Evolutionary conservation across 768 basidiomycete species (phyloP).

Genomic region (Tubosaeta sp.): DNA sequence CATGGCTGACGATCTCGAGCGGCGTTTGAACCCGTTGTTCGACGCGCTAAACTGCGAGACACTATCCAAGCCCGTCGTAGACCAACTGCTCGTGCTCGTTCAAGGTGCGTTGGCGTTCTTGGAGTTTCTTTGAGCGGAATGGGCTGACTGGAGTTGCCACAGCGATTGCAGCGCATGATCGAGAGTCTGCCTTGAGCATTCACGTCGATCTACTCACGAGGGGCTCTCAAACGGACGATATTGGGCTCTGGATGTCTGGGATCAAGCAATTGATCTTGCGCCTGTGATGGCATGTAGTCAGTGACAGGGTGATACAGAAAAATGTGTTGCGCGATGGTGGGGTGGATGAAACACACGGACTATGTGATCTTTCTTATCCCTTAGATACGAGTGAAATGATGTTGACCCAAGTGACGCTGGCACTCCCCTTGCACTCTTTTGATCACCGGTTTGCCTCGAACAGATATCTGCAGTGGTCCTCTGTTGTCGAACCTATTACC

Average conservation of each 20-base stretch:
- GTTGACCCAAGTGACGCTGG: too few relatives aligned
- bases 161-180: constrained; percentile 84
- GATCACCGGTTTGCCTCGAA: too few relatives aligned
- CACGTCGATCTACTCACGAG: constrained; percentile 83
- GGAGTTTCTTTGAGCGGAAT: not conserved
- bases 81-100: constrained; percentile 65
- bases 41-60: constrained; percentile 92
- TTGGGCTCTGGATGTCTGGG: constrained; percentile 84
- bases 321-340: not conserved
- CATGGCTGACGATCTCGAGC: constrained; percentile 81
- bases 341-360: not conserved
- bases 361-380: not conserved
- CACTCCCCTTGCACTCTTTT: too few relatives aligned
- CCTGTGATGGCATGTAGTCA: constrained; percentile 35
- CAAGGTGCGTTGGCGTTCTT: constrained; percentile 48
- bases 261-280: constrained; percentile 83
- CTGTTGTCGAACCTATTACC: too few relatives aligned
- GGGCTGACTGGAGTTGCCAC: not conserved
- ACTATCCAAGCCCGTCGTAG: constrained; percentile 63
- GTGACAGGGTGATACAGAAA: not conserved
- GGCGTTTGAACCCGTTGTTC: constrained; percentile 80
- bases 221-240: constrained; percentile 77
- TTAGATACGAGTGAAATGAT: too few relatives aligned
- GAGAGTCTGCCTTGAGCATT: constrained; percentile 70
- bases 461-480: too few relatives aligned